These are phyloP conservation scores for Picea sitchensis DNA, from an alignment of 75 land plant species.

Conservation along the genomic window DNA sequence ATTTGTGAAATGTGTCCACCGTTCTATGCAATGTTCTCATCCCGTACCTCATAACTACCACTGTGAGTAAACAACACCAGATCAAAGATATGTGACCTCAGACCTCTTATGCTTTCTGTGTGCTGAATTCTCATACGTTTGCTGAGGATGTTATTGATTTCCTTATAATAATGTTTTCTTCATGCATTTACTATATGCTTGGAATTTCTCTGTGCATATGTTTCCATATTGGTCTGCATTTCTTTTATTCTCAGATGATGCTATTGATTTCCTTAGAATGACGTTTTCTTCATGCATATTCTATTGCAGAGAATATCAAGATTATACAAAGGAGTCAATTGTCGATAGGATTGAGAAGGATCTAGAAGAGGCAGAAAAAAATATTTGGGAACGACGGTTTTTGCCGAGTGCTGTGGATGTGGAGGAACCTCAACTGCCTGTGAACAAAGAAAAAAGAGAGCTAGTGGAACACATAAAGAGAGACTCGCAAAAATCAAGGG, in stretches of 20 bases:
- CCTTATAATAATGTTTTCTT: no score
- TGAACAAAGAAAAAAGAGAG: constrained; percentile 11
- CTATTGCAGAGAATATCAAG: constrained; percentile 24
- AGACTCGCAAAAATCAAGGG: constrained; percentile 32
- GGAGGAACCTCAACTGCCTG: constrained; percentile 28
- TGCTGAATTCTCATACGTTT: no score
- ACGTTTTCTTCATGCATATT: neutral
- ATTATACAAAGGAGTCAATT: constrained; percentile 11
- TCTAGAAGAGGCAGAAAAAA: constrained; percentile 30
- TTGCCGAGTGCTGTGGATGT: constrained; percentile 42
- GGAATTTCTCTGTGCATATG: no score
- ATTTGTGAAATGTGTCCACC: no score
- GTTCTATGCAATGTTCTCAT: no score
- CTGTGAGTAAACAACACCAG: no score
- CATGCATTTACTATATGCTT: no score
- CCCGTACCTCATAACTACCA: no score
- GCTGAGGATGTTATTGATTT: no score
- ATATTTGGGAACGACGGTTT: constrained; percentile 34
- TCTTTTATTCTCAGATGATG: neutral
- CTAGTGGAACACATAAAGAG: constrained; percentile 27
- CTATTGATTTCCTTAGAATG: neutral
- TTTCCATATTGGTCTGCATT: neutral
- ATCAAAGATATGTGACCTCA: no score
- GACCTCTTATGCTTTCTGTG: no score
- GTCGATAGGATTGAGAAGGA: constrained; percentile 29